phyloP scores from a whole-genome alignment of 2,329 filamentous ascomycete genomes.

The Fusarium phyllophilum region DNA sequence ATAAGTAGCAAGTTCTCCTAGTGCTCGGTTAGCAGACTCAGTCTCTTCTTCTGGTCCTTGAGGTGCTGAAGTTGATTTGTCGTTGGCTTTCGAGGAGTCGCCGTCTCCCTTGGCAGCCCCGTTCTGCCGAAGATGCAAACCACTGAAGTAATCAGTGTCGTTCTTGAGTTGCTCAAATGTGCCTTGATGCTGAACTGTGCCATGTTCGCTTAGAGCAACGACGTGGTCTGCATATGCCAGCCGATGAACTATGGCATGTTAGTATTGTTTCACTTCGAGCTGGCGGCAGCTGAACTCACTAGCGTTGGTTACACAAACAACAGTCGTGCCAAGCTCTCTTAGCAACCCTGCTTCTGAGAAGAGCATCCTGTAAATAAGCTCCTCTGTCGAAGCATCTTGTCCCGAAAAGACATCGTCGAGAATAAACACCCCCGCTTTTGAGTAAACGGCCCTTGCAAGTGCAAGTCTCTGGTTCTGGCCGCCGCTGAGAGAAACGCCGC shows the following conservation, averaged over 20 bases:
- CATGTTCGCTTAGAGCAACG: conserved; percentile 7
- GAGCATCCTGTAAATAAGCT: conserved; percentile 9
- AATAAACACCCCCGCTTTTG: conserved; percentile 39
- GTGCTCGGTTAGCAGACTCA: background rate
- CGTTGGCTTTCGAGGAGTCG: background rate
- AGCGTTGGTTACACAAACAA: conserved; percentile 13
- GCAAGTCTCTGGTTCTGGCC: conserved; percentile 48
- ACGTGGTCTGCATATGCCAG: conserved; percentile 7
- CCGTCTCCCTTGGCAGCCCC: background rate
- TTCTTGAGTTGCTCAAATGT: conserved; percentile 17
- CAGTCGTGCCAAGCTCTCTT: background rate
- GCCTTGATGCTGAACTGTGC: conserved; percentile 14
- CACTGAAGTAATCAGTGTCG: conserved; percentile 10
- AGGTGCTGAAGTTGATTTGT: background rate
- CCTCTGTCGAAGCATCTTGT: conserved; percentile 22
- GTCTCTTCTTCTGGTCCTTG: background rate
- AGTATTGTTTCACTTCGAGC: background rate
- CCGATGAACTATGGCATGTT: background rate
- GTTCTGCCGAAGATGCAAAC: conserved; percentile 8
- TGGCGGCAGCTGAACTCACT: background rate
- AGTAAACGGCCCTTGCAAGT: conserved; percentile 41
- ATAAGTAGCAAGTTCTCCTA: conserved; percentile 16
- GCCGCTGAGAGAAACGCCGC: conserved; percentile 49
- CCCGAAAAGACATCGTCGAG: conserved; percentile 50
- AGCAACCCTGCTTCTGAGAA: conserved; percentile 2